Evolutionary conservation across 2,329 filamentous ascomycete species (phyloP).

Genomic region (Paecilomyces dactylethromorphus): DNA sequence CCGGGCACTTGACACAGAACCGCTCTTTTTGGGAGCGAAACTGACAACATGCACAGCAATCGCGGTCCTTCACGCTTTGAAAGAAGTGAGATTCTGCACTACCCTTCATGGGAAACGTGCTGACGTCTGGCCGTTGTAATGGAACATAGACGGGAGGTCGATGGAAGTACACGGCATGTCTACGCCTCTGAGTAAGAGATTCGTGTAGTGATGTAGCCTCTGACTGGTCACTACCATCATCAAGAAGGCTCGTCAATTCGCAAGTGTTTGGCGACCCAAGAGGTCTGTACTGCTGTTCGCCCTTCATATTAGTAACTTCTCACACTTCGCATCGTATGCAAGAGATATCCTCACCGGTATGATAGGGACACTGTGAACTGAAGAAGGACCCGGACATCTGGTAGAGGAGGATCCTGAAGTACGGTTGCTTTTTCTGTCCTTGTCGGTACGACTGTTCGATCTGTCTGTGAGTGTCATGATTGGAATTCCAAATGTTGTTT

Average conservation of each 20-base stretch:
- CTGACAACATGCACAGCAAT: slow-evolving; percentile 7
- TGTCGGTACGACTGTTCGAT: not conserved
- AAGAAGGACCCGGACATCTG: not conserved
- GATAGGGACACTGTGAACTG: not conserved
- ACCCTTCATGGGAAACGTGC: not conserved
- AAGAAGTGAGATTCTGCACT: slow-evolving; percentile 4
- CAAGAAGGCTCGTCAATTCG: not conserved
- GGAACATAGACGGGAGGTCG: slow-evolving; percentile 23
- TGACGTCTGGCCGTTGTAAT: slow-evolving; percentile 4
- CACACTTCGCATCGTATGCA: not conserved
- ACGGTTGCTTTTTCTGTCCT: not conserved
- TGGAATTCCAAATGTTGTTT: not conserved
- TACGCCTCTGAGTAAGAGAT: slow-evolving; percentile 17
- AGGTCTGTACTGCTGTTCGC: not conserved
- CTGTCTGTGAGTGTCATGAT: not conserved
- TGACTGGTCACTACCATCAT: slow-evolving; percentile 7
- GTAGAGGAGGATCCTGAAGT: not conserved
- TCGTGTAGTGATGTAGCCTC: slow-evolving; percentile 11
- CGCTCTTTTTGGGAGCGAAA: slow-evolving; percentile 5
- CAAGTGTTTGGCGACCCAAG: not conserved
- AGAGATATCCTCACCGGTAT: not conserved
- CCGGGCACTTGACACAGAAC: slow-evolving; percentile 7
- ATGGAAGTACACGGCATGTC: slow-evolving; percentile 24
- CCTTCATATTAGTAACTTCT: not conserved
- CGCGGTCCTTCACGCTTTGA: slow-evolving; percentile 3